Evolutionary conservation across 129 eudicot genomes (phyloP), one percentile per base, ranked within the genome.

Genomic region (Deinandra increscens): DNA sequence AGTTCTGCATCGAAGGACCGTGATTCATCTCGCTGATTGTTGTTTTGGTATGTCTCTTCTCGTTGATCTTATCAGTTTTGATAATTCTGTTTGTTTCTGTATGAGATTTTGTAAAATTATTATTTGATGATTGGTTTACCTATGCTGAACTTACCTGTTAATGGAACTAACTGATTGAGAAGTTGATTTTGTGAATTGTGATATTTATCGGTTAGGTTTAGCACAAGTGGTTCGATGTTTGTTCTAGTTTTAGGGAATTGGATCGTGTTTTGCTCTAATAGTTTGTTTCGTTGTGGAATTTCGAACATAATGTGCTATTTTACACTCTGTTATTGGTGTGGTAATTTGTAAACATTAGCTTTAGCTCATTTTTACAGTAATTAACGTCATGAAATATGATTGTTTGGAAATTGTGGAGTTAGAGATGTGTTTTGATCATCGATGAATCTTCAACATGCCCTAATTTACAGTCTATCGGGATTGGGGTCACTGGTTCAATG

Each of bases 11-110:
- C 67, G 7, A 59, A 12, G 37, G 71, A 50, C 22, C 44, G 69
- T 48, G 22, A 45, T 75, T 59, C 60, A 6, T 7, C 14, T 45
- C 11, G 60, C 19, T 59, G 19, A 55, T 33, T 75, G 29, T 43
- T 66, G 71, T 15, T 73, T 65, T 8, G 48, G 72, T 75, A 44
- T 68, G 68, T 50, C 61, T 49, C 29, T 62, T 12, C 23, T 73
- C 41, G 54, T 48, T 42, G 2, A 12, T 58, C 50, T 13, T 62
- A 5, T 67, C 50, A 19, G 1, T 66, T 55, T 33, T 43, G 39
- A 34, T 19, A 13, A 63, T 38, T 62, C 26, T 49, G 78, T 15
- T 6, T 48, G 49, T 73, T 43, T 60, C 14, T 19, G n/a, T 18
- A 4, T 8, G 41, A 61, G 14, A 14, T 26, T 60, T 29, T 58